A percentile compares a stretch with the other conserved stretches of the same genome.
Evolutionary conservation across 805 yeast species (phyloP).

Genomic region (Cyberlindnera xylosilytica): DNA sequence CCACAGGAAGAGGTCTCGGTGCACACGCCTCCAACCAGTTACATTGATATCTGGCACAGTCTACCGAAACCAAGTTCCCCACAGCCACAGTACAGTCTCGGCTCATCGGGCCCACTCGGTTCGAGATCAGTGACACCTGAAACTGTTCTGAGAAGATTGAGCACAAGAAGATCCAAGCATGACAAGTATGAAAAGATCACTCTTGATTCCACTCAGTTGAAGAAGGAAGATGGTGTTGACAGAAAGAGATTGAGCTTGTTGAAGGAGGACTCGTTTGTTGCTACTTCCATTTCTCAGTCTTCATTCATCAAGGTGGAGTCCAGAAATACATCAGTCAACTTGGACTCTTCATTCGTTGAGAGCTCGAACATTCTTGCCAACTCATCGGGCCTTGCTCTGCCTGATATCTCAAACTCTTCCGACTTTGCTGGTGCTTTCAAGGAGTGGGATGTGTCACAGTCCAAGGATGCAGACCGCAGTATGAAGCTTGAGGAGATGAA

Average conservation of each 20-base stretch:
- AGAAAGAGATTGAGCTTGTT: constrained; percentile 11
- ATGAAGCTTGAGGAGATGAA: neutral
- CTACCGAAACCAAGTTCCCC: constrained; percentile 29
- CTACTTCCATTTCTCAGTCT: constrained; percentile 24
- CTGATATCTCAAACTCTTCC: constrained; percentile 46
- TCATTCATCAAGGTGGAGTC: constrained; percentile 22
- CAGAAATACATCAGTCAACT: constrained; percentile 19
- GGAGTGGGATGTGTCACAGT: constrained; percentile 26
- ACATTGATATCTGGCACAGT: constrained; percentile 27
- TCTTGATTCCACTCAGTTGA: constrained; percentile 3
- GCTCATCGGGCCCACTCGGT: constrained; percentile 4
- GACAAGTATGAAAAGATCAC: constrained; percentile 14
- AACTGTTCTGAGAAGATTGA: constrained; percentile 20
- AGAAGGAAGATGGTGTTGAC: constrained; percentile 5
- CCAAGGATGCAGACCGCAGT: constrained; percentile 1
- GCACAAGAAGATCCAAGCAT: constrained; percentile 18
- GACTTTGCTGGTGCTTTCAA: constrained; percentile 45
- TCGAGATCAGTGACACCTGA: constrained; percentile 22
- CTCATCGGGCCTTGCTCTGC: constrained; percentile 28
- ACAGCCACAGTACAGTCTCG: constrained; percentile 22
- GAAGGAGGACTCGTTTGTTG: constrained; percentile 21
- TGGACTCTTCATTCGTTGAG: constrained; percentile 4
- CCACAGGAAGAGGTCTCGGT: constrained; percentile 12
- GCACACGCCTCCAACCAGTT: constrained; percentile 20
- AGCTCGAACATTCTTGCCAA: constrained; percentile 5